phyloP scores from a whole-genome alignment of 306 rosid species.

The Trifolium pratense region DNA sequence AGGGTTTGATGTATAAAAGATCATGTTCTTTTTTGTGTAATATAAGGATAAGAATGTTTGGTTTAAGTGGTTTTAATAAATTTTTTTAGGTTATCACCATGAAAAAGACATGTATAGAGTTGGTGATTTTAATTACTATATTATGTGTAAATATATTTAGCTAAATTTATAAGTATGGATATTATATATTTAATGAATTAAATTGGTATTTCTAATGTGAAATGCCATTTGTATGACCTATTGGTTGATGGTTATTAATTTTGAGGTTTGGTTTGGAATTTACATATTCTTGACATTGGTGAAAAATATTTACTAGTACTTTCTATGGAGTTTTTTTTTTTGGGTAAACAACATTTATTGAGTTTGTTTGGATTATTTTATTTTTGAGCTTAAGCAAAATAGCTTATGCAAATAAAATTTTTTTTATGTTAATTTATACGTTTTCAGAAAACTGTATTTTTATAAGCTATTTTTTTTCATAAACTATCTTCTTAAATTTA shows the following conservation, averaged over 20 bases:
- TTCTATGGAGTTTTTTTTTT: no score
- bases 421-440: no score
- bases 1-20: constrained; percentile 56
- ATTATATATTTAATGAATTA: constrained; percentile 28
- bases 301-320: no score
- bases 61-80: constrained; percentile 45
- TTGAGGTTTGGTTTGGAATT: neutral
- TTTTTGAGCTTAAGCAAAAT: no score
- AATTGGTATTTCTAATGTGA: neutral
- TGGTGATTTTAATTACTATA: constrained; percentile 47
- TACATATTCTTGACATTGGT: no score
- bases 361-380: no score
- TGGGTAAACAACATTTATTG: no score
- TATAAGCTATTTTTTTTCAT: no score
- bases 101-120: constrained; percentile 53
- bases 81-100: constrained; percentile 54
- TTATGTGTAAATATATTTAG: constrained; percentile 55
- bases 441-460: no score
- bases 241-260: neutral
- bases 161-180: constrained; percentile 32
- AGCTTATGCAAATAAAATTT: no score
- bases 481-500: no score
- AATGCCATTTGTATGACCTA: neutral
- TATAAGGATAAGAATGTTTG: constrained; percentile 40
- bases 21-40: constrained; percentile 52